A percentile compares a stretch with the other conserved stretches of the same genome.
phyloP scores from a whole-genome alignment of 2,329 filamentous ascomycete genomes.

The Dothidotthia symphoricarpi region DNA sequence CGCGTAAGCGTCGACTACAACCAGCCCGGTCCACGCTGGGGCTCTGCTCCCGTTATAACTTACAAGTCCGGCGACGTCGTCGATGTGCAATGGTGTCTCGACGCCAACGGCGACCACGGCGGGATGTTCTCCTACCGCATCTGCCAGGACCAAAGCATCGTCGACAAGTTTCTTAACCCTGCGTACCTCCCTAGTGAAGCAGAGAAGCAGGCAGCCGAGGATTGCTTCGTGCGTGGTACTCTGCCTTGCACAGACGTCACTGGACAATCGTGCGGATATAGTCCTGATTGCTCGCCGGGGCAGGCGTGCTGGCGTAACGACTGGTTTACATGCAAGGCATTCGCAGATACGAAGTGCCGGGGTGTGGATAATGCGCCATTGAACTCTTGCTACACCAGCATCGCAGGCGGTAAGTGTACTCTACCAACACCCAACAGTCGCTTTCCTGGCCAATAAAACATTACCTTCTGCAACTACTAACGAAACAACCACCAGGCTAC shows the following conservation, averaged over 20 bases:
- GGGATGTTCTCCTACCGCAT: slow-evolving; percentile 39
- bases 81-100: slow-evolving; percentile 37
- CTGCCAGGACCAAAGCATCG: slow-evolving; percentile 33
- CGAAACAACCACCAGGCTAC: too few species aligned
- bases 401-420: slow-evolving; percentile 38
- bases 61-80: slow-evolving; percentile 32
- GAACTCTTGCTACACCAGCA: slow-evolving; percentile 36
- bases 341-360: slow-evolving; percentile 29
- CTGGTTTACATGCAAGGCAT: slow-evolving; percentile 37
- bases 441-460: too few species aligned
- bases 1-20: slow-evolving; percentile 38
- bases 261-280: slow-evolving; percentile 33
- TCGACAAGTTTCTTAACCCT: slow-evolving; percentile 33
- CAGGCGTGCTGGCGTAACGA: slow-evolving; percentile 36
- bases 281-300: slow-evolving; percentile 29
- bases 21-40: slow-evolving; percentile 34
- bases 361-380: slow-evolving; percentile 34
- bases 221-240: slow-evolving; percentile 30
- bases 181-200: slow-evolving; percentile 34
- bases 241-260: slow-evolving; percentile 34
- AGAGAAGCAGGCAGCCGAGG: slow-evolving; percentile 36
- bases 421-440: too few species aligned
- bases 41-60: slow-evolving; percentile 28
- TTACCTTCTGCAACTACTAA: too few species aligned
- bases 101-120: slow-evolving; percentile 37